phyloP scores from a whole-genome alignment of 1,284 basidiomycete species.

The Apiotrichum laibachii region DNA sequence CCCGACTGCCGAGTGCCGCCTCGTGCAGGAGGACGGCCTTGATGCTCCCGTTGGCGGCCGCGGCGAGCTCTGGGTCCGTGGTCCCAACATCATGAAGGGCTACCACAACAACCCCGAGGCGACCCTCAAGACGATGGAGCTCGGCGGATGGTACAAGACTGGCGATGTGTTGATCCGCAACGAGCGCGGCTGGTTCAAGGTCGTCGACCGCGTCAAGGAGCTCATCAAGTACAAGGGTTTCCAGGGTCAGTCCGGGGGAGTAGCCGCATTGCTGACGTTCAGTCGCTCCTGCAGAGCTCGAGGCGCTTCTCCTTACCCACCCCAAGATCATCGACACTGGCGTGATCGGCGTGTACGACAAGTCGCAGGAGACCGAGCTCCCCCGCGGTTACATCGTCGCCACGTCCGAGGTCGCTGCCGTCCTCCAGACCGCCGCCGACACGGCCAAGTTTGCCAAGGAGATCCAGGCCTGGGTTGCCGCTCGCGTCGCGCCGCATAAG shows the following conservation, averaged over 20 bases:
- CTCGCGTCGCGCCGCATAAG: slow-evolving; percentile 56
- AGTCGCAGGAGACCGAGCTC: slow-evolving; percentile 65
- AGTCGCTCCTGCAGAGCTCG: slow-evolving; percentile 84
- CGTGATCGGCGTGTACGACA: slow-evolving; percentile 66
- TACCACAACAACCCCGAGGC: slow-evolving; percentile 64
- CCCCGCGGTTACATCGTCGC: slow-evolving; percentile 42
- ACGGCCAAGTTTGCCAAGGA: slow-evolving; percentile 53
- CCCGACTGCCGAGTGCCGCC: slow-evolving; percentile 71
- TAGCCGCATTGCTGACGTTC: background rate
- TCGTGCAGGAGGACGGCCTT: slow-evolving; percentile 56
- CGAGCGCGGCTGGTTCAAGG: slow-evolving; percentile 58
- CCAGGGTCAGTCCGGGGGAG: slow-evolving; percentile 30
- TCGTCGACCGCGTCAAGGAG: slow-evolving; percentile 63
- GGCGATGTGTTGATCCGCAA: slow-evolving; percentile 70
- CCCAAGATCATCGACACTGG: slow-evolving; percentile 67
- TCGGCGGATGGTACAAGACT: slow-evolving; percentile 72
- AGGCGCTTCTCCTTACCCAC: slow-evolving; percentile 68
- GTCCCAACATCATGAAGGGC: slow-evolving; percentile 74
- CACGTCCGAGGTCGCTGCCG: background rate
- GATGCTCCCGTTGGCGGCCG: slow-evolving; percentile 52
- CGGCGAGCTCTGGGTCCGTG: slow-evolving; percentile 77
- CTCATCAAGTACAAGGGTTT: slow-evolving; percentile 69
- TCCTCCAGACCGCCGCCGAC: slow-evolving; percentile 10
- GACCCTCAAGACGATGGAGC: slow-evolving; percentile 62
- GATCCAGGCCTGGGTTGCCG: slow-evolving; percentile 63